Evolutionary conservation across 2,329 filamentous ascomycete genomes (phyloP), one percentile per base, ranked within the genome.

Genomic region (Rhytidhysteron rufulum): DNA sequence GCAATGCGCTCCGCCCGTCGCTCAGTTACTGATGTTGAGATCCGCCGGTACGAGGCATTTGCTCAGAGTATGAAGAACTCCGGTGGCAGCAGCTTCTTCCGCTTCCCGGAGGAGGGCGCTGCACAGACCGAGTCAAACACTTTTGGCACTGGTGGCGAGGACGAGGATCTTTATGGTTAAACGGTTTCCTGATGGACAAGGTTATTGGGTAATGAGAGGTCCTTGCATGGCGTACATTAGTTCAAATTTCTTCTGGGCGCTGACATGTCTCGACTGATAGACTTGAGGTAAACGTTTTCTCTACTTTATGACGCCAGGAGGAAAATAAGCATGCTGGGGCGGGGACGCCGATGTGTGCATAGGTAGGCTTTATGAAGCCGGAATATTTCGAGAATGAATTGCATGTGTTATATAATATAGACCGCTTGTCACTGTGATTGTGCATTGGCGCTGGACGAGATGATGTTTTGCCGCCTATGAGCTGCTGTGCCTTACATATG

Each of bases 41-140:
- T 98, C 59, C 86, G 93, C 62, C 85, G 91, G 46, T 98, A 98
- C 73, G 93, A 98, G 78, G 91, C 93, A 4, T 98, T 98, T 60
- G 87, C 91, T 30, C 91, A 97, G 74, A 91, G 91, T 68, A 94
- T 98, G 89, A 98, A 98, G 86, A 95, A 95, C 67, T 83, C 88
- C 44, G 90, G 89, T 37, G 90, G 90, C 29, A 91, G 90, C 60
- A 89, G 88, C 56, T 96, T 93, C 80, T 98, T 98, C 86, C 90
- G 94, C 71, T 98, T 98, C 83, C 91, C 68, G 54, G 78, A 71
- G 24, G 79, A 72, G 70, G 69, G 66, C 49, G 72, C 68, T 50
- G 70, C 65, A 48, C 65, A 54, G 40, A 62, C 60, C 48, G 63
- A 67, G 56, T 56, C 71, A 63, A 69, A 71, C 50, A 72, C 67